These are phyloP conservation scores for Helenozyma baotianmanensis DNA, from an alignment of 805 yeast species.

Conservation along the genomic window DNA sequence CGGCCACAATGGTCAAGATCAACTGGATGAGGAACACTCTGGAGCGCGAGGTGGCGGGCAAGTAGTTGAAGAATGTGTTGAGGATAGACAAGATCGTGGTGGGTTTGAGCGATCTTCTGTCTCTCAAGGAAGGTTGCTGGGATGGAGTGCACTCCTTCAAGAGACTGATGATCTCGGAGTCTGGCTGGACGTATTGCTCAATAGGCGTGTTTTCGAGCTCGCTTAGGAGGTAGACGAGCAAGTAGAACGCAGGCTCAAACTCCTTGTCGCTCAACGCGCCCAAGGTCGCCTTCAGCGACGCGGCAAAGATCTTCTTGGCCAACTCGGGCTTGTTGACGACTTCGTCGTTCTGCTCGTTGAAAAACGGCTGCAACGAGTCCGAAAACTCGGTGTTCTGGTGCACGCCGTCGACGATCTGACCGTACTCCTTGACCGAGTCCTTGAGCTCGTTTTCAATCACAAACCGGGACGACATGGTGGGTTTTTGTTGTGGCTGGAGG, in stretches of 20 bases:
- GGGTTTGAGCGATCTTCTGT: conserved; percentile 39
- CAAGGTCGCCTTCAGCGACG: conserved; percentile 27
- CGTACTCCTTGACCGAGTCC: conserved; percentile 38
- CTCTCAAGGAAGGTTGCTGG: conserved; percentile 39
- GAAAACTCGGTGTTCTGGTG: conserved; percentile 26
- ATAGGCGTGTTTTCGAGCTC: conserved; percentile 24
- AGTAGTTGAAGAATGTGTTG: conserved; percentile 38
- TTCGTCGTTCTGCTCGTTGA: conserved; percentile 20
- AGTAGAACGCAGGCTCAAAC: conserved; percentile 43
- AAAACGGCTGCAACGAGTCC: conserved; percentile 19
- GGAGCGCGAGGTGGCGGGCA: conserved; percentile 28
- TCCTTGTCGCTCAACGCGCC: conserved; percentile 37
- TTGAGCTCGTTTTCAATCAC: conserved; percentile 40
- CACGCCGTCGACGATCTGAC: conserved; percentile 32
- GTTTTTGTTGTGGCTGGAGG: conserved; percentile 3
- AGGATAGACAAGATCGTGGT: conserved; percentile 38
- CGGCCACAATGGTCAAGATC: conserved; percentile 29
- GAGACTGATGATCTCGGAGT: conserved; percentile 22
- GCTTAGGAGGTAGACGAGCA: conserved; percentile 31
- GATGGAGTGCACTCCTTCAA: conserved; percentile 31
- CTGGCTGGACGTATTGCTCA: conserved; percentile 21
- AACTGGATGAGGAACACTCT: conserved; percentile 28
- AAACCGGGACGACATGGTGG: conserved; percentile 37
- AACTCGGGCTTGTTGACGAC: conserved; percentile 26
- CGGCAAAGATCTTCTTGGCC: conserved; percentile 22